Evolutionary conservation across 805 yeast species (phyloP).

Genomic region (Nakazawaea ishiwadae): DNA sequence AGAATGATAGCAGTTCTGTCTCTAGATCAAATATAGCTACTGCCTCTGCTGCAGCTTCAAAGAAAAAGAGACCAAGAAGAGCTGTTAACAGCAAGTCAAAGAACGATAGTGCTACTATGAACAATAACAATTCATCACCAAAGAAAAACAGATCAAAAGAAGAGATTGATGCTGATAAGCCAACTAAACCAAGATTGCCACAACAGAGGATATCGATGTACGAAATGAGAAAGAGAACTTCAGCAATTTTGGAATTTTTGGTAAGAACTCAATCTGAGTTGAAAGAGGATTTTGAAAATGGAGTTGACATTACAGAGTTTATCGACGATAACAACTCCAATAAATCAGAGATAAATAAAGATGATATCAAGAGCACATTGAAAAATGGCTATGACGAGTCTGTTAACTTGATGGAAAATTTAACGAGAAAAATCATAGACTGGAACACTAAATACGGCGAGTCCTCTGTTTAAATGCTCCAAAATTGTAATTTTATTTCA

Average conservation of each 20-base stretch:
- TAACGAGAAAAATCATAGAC: slow-evolving; percentile 62
- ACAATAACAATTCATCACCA: slow-evolving; percentile 14
- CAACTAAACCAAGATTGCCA: slow-evolving; percentile 81
- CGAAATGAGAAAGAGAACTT: slow-evolving; percentile 85
- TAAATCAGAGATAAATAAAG: slow-evolving; percentile 15
- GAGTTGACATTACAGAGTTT: slow-evolving; percentile 42
- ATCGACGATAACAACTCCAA: slow-evolving; percentile 34
- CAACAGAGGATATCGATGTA: slow-evolving; percentile 66
- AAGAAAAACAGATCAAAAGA: slow-evolving; percentile 17
- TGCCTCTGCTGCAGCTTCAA: slow-evolving; percentile 3
- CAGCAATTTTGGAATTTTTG: slow-evolving; percentile 87
- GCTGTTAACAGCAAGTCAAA: slow-evolving; percentile 12
- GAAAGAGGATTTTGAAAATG: slow-evolving; percentile 64
- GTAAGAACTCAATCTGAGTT: slow-evolving; percentile 84
- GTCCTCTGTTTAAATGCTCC: no score
- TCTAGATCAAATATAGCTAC: no score
- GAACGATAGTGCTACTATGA: not conserved
- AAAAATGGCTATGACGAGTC: slow-evolving; percentile 54
- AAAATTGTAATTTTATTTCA: not conserved
- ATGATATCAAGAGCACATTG: slow-evolving; percentile 29
- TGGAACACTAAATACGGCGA: slow-evolving; percentile 78
- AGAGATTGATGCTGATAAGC: slow-evolving; percentile 55
- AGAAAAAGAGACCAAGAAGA: slow-evolving; percentile 17
- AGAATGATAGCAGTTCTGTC: slow-evolving; percentile 8
- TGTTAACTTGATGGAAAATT: slow-evolving; percentile 59